phyloP scores from a whole-genome alignment of 2,329 filamentous ascomycete species.

The Botrytis fragariae region DNA sequence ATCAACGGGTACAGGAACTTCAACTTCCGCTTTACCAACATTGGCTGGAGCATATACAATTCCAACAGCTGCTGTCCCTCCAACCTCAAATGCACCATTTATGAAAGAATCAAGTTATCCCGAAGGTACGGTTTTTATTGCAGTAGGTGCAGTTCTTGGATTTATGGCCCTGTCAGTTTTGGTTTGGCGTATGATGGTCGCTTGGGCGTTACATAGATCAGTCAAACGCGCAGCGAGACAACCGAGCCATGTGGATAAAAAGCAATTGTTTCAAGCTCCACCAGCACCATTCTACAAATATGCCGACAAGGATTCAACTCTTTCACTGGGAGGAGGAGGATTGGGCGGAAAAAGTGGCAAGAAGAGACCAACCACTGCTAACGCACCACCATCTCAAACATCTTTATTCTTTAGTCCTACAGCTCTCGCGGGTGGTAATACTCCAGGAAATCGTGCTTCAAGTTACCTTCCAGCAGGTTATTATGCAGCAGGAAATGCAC shows the following conservation, averaged over 20 bases:
- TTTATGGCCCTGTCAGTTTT: constrained; percentile 79
- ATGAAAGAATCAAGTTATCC: constrained; percentile 85
- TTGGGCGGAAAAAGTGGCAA: constrained; percentile 34
- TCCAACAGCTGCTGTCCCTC: constrained; percentile 74
- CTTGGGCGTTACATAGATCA: constrained; percentile 87
- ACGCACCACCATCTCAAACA: constrained; percentile 26
- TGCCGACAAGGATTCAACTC: constrained; percentile 49
- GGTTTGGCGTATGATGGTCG: constrained; percentile 82
- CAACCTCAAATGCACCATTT: constrained; percentile 80
- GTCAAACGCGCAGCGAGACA: constrained; percentile 81
- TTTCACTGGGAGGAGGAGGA: constrained; percentile 33
- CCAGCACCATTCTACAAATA: constrained; percentile 59
- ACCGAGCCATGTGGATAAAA: constrained; percentile 67
- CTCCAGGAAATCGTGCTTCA: constrained; percentile 63
- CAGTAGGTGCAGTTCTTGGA: constrained; percentile 83
- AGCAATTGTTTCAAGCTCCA: constrained; percentile 57
- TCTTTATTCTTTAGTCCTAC: constrained; percentile 92
- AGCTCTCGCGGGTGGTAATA: constrained; percentile 58
- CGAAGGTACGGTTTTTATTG: constrained; percentile 94
- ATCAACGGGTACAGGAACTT: constrained; percentile 14
- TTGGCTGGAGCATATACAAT: constrained; percentile 59
- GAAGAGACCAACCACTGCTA: constrained; percentile 41
- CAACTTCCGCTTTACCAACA: constrained; percentile 46
- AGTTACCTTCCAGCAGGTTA: constrained; percentile 88
- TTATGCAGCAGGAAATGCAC: constrained; percentile 65